Evolutionary conservation across 345 rosid genomes (phyloP).

Genomic region (Brassica napus): DNA sequence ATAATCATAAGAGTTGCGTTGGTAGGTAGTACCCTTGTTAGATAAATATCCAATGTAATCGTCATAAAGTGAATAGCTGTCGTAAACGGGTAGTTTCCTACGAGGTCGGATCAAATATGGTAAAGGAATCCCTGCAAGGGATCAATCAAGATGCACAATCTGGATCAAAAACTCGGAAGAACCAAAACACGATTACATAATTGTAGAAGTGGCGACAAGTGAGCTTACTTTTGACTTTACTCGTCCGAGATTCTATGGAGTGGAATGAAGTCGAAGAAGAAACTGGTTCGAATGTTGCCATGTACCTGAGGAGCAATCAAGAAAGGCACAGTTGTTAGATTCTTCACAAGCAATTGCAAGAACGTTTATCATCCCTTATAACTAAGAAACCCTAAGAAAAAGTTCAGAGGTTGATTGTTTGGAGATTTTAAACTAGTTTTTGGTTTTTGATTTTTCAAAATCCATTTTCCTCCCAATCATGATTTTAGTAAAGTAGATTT

Average conservation of each 20-base stretch:
- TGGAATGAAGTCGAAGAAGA: neutral
- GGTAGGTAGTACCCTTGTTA: neutral
- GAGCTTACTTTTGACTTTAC: neutral
- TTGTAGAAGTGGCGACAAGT: neutral
- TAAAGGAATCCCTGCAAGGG: slow-evolving; percentile 21
- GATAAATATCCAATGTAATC: neutral
- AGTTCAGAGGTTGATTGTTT: neutral
- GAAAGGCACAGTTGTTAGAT: neutral
- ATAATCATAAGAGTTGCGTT: slow-evolving; percentile 8
- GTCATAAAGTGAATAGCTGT: neutral
- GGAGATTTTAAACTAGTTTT: too few relatives aligned
- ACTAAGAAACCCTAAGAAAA: neutral
- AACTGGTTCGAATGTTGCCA: neutral
- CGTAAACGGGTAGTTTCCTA: neutral
- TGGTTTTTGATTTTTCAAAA: neutral
- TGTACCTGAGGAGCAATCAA: too few relatives aligned
- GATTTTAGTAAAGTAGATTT: neutral
- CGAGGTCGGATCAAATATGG: slow-evolving; percentile 37
- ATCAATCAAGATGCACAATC: neutral
- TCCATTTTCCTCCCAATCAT: neutral
- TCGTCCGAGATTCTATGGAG: slow-evolving; percentile 20
- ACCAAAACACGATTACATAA: neutral
- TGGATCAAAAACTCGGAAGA: neutral
- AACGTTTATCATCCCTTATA: neutral
- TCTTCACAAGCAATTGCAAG: neutral